phyloP scores from a whole-genome alignment of 495 filamentous ascomycete genomes.

The Annulohypoxylon stygium region DNA sequence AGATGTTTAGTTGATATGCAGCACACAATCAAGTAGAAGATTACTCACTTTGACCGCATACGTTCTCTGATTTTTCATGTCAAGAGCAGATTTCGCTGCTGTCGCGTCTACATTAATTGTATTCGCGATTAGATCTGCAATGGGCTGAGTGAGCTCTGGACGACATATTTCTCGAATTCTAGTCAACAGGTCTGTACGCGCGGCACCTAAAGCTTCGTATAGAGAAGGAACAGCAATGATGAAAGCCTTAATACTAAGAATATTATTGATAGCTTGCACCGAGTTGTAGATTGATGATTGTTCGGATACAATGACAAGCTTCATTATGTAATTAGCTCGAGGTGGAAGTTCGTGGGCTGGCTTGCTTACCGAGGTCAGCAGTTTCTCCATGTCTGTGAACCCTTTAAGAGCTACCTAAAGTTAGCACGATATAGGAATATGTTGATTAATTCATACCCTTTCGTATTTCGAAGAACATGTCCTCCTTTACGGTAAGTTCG shows the following conservation, averaged over 20 bases:
- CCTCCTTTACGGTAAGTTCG: constrained; percentile 84
- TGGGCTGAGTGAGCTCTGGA: constrained; percentile 67
- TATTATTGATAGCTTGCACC: constrained; percentile 86
- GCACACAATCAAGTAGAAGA: not conserved
- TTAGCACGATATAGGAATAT: constrained; percentile 18
- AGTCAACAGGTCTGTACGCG: constrained; percentile 73
- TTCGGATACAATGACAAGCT: constrained; percentile 60
- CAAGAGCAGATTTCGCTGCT: constrained; percentile 83
- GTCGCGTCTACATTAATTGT: constrained; percentile 85
- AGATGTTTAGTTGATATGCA: constrained; percentile 15
- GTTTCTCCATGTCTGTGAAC: constrained; percentile 78
- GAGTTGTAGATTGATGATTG: constrained; percentile 73
- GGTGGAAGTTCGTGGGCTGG: not conserved
- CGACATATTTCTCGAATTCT: constrained; percentile 77
- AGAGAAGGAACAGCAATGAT: constrained; percentile 75
- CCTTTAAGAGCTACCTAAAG: constrained; percentile 71
- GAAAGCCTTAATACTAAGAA: constrained; percentile 88
- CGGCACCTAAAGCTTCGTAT: constrained; percentile 74
- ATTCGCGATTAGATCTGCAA: constrained; percentile 73
- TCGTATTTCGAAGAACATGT: constrained; percentile 85
- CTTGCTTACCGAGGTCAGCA: constrained; percentile 73
- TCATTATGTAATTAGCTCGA: constrained; percentile 29
- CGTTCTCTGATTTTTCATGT: constrained; percentile 89
- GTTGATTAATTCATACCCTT: constrained; percentile 61
- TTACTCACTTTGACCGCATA: constrained; percentile 85